phyloP scores from a whole-genome alignment of 2,329 filamentous ascomycete genomes.

The Fusarium protoensiforme region DNA sequence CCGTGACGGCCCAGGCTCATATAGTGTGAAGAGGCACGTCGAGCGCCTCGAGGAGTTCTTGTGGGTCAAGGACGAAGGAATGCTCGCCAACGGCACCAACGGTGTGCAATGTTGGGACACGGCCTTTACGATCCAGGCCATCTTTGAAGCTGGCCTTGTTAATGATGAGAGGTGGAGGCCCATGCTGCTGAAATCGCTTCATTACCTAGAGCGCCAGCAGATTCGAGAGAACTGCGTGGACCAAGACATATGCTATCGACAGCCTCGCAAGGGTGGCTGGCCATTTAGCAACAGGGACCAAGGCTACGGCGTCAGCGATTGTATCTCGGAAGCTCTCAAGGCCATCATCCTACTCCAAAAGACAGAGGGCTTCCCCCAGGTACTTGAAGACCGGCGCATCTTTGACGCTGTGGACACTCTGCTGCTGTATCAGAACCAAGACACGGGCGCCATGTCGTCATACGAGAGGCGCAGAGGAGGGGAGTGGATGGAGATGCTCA shows the following conservation, averaged over 20 bases:
- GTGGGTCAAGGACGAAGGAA: constrained; percentile 92
- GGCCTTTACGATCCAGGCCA: constrained; percentile 85
- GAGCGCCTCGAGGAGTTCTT: constrained; percentile 87
- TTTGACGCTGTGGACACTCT: constrained; percentile 92
- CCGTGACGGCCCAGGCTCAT: constrained; percentile 80
- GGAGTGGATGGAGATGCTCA: constrained; percentile 83
- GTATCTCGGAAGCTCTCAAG: constrained; percentile 91
- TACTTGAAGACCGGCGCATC: constrained; percentile 81
- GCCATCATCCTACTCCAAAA: constrained; percentile 86
- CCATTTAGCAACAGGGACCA: constrained; percentile 93
- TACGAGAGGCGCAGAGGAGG: constrained; percentile 89
- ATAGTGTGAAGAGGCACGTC: constrained; percentile 78
- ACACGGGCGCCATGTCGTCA: constrained; percentile 85
- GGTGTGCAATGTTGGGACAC: constrained; percentile 99
- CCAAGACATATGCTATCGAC: constrained; percentile 85
- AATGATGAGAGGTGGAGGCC: constrained; percentile 80
- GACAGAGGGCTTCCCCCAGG: constrained; percentile 76
- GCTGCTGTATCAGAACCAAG: constrained; percentile 86
- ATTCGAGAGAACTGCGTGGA: constrained; percentile 85
- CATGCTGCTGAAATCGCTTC: constrained; percentile 84
- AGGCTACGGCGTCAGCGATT: constrained; percentile 96
- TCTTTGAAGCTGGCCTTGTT: constrained; percentile 82
- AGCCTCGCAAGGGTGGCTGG: constrained; percentile 93
- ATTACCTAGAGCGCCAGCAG: constrained; percentile 91
- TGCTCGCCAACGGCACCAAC: constrained; percentile 96